These are phyloP conservation scores for Zymoseptoria passerinii DNA, from an alignment of 2,329 filamentous ascomycete genomes.

Conservation along the genomic window DNA sequence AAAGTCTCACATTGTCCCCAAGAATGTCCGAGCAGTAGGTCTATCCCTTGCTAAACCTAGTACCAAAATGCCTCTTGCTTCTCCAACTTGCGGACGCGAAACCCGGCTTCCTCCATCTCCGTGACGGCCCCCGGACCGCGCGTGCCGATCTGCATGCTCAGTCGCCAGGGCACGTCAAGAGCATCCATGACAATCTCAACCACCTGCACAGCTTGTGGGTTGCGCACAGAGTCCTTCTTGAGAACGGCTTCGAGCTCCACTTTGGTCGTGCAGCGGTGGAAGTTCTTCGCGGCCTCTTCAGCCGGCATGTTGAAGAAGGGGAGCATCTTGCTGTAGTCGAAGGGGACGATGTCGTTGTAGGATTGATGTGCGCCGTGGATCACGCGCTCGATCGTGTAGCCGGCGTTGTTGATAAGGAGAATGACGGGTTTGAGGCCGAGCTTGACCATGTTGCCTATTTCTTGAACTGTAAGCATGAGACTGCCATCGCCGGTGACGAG, in stretches of 20 bases:
- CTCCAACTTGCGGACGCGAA: neutral
- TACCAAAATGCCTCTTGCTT: neutral
- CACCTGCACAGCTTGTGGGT: constrained; percentile 31
- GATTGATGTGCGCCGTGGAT: constrained; percentile 35
- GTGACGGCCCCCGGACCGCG: neutral
- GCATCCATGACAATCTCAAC: constrained; percentile 36
- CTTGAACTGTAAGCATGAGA: constrained; percentile 58
- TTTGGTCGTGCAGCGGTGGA: constrained; percentile 29
- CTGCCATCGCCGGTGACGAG: constrained; percentile 58
- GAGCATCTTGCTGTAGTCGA: constrained; percentile 25
- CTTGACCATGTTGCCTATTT: constrained; percentile 54
- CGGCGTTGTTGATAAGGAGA: constrained; percentile 37
- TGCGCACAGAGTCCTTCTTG: constrained; percentile 22
- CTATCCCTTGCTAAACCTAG: neutral
- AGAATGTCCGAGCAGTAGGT: neutral
- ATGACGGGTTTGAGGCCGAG: constrained; percentile 32
- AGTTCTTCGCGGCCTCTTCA: constrained; percentile 21
- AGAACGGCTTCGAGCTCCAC: constrained; percentile 32
- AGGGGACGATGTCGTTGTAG: constrained; percentile 12
- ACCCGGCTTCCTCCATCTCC: neutral
- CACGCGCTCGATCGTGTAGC: constrained; percentile 41
- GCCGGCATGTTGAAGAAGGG: constrained; percentile 32
- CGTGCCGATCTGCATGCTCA: neutral
- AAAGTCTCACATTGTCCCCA: neutral
- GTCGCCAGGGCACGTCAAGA: neutral